Evolutionary conservation across 2,329 filamentous ascomycete genomes (phyloP).

Genomic region (Colletotrichum sp.): DNA sequence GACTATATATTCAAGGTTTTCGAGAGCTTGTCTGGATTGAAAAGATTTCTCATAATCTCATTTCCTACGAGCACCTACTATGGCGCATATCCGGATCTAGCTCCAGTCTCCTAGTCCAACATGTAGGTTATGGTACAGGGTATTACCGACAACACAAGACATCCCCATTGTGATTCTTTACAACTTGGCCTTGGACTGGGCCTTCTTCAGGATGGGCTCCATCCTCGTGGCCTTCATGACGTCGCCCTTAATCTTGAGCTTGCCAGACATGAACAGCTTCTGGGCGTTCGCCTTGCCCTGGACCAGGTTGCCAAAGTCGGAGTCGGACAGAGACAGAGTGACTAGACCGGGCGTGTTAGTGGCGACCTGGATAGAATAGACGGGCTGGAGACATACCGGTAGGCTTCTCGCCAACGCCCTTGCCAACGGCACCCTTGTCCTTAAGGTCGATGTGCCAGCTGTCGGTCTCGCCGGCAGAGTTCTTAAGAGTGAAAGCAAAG

Average conservation of each 20-base stretch:
- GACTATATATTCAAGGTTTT: not conserved
- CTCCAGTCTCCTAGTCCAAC: not conserved
- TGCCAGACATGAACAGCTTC: slow-evolving; percentile 96
- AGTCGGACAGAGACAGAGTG: slow-evolving; percentile 83
- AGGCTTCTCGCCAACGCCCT: slow-evolving; percentile 80
- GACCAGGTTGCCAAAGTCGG: slow-evolving; percentile 85
- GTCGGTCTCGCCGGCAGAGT: slow-evolving; percentile 77
- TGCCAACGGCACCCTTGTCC: slow-evolving; percentile 81
- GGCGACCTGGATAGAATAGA: rapidly evolving
- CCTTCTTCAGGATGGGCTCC: slow-evolving; percentile 90
- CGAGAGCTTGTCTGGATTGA: not conserved
- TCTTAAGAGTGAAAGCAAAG: slow-evolving; percentile 94
- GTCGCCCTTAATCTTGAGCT: slow-evolving; percentile 97
- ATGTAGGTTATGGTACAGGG: slow-evolving; percentile 21
- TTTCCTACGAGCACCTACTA: slow-evolving; percentile 3
- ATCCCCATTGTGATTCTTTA: slow-evolving; percentile 46
- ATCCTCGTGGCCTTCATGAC: slow-evolving; percentile 99
- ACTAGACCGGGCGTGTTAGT: slow-evolving; percentile 56
- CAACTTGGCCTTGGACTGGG: slow-evolving; percentile 83
- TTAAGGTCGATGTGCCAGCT: slow-evolving; percentile 97
- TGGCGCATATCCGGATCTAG: not conserved
- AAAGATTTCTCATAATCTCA: slow-evolving; percentile 8
- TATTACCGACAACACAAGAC: slow-evolving; percentile 14
- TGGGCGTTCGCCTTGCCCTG: slow-evolving; percentile 92
- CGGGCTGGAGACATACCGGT: slow-evolving; percentile 65